These are phyloP conservation scores for Hordeum pubiflorum DNA, from an alignment of 202 grass and related monocot genomes.

Conservation along the genomic window DNA sequence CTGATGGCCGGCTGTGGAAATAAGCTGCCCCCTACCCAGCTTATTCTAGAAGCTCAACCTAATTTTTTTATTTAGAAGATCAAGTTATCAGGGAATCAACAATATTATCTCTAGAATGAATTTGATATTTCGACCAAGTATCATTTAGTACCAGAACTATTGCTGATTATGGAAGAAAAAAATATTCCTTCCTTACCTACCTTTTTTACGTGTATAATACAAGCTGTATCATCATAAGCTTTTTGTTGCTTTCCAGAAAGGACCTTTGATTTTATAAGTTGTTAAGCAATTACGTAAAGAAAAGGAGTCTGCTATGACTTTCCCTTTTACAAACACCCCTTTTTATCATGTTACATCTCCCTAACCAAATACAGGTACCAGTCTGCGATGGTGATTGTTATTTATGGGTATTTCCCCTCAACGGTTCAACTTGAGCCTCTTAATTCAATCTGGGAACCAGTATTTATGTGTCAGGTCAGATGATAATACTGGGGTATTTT, in stretches of 20 bases:
- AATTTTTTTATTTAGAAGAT: no score
- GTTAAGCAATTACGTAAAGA: slow-evolving; percentile 15
- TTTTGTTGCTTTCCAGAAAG: not conserved
- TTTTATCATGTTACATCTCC: slow-evolving; percentile 35
- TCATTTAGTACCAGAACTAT: not conserved
- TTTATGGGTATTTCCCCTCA: not conserved
- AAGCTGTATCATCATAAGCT: not conserved
- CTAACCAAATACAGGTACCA: slow-evolving; percentile 37
- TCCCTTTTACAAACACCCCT: slow-evolving; percentile 38
- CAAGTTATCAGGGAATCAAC: not conserved
- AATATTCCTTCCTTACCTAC: not conserved
- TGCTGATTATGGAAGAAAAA: not conserved
- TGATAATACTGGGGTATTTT: not conserved
- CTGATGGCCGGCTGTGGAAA: no score
- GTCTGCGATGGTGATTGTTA: not conserved
- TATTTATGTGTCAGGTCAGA: slow-evolving; percentile 16
- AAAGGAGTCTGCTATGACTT: slow-evolving; percentile 14
- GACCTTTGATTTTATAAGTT: not conserved
- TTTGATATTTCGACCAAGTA: not conserved
- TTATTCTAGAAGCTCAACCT: no score
- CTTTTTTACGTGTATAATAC: slow-evolving; percentile 3
- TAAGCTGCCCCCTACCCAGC: no score
- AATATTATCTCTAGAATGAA: not conserved
- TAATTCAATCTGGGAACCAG: not conserved
- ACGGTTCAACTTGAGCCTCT: not conserved